These are phyloP conservation scores for Ustilago tritici DNA, from an alignment of 1,284 basidiomycete genomes.

Conservation along the genomic window DNA sequence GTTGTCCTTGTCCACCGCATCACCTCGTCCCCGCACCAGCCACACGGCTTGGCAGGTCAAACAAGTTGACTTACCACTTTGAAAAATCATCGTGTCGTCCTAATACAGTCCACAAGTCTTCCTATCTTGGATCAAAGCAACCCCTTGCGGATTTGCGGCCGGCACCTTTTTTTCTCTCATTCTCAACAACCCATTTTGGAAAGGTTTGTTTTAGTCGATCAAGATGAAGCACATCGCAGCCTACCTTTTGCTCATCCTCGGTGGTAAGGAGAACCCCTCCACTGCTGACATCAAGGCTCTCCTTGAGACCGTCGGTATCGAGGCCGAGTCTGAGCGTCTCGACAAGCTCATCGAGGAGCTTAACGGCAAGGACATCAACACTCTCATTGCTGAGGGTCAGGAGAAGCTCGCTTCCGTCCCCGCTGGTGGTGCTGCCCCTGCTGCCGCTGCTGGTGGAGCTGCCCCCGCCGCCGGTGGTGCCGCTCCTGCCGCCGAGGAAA, in stretches of 20 bases:
- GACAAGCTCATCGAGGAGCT: slow-evolving; percentile 90
- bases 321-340: slow-evolving; percentile 86
- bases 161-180: slow-evolving; percentile 33
- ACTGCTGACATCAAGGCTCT: slow-evolving; percentile 91
- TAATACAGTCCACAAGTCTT: slow-evolving; percentile 79
- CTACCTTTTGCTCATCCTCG: slow-evolving; percentile 95
- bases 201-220: neutral
- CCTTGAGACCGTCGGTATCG: slow-evolving; percentile 85
- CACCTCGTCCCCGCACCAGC: neutral
- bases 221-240: slow-evolving; percentile 69
- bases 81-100: slow-evolving; percentile 45
- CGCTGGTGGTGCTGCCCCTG: slow-evolving; percentile 69
- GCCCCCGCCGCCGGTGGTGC: slow-evolving; percentile 77
- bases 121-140: slow-evolving; percentile 73
- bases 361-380: slow-evolving; percentile 84
- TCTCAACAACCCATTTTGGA: slow-evolving; percentile 13
- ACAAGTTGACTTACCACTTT: slow-evolving; percentile 29
- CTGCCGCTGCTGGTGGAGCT: slow-evolving; percentile 73
- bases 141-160: slow-evolving; percentile 68
- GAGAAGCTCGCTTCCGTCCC: slow-evolving; percentile 91
- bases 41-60: neutral
- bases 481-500: slow-evolving; percentile 76
- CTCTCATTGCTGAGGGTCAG: slow-evolving; percentile 92
- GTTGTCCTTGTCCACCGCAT: neutral
- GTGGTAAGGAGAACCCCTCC: slow-evolving; percentile 88